Base-by-base conservation (phyloP, 2,329 filamentous ascomycete species). In the Fusarium agapanthi region DNA sequence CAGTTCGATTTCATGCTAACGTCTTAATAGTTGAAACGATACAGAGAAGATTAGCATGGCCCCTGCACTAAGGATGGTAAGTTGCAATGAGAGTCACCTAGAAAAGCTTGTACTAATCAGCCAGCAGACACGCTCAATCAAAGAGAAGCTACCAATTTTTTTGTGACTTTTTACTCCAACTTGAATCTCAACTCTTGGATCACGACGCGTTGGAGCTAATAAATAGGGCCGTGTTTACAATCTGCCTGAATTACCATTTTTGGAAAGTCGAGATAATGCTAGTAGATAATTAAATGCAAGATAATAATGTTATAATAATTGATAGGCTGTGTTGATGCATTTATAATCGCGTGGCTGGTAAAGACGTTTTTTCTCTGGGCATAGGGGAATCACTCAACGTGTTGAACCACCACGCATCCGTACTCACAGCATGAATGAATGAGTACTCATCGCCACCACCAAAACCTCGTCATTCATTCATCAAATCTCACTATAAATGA, bases 41-140 rank as follows among this genome's bases (percentile, higher is more conserved):
- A 44, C 41, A 44, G 41, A 51, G 48, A 51, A 51, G 48, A 51
- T 51, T 92, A 93, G 91, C 91, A 93, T 93, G 91, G 91, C 91
- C 91, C 89, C 88, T 91, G 89, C 88, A 90, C 93, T 95, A 95
- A 96, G 93, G 93, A 95, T 95, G 93, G 34, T 35, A 35, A 18
- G 34, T 35, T 35, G 18, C 34, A 35, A 8, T 18, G 34, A 35
- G 34, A 16, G 16, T 35, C 16, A 15, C 34, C 34, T 35, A n/a
- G 34, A 18, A 18, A 35, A 35, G 16, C 34, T 18, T 10, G 34
- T 35, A 18, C 34, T 35, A 35, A 35, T 15, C 16, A 35, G 34
- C 16, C 34, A 35, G 18, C 18, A 35, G 40, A 67, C 65, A 67
- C 65, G 63, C 63, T 68, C 55, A 67, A 68, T 68, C 63, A 67